These are phyloP conservation scores for Carpinus viminea DNA, from an alignment of 306 rosid genomes.

Conservation along the genomic window DNA sequence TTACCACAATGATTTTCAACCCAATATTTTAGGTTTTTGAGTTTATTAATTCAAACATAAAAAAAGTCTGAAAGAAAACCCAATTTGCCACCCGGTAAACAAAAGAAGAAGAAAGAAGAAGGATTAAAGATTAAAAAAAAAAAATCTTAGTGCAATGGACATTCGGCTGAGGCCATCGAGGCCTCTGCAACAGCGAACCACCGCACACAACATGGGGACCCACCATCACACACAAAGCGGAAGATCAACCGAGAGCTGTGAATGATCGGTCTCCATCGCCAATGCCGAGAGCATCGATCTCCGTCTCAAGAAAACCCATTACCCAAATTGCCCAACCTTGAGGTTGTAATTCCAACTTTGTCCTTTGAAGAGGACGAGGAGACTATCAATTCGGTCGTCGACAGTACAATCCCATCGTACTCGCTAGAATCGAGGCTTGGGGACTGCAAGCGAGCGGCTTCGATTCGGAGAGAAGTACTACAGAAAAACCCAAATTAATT, in stretches of 20 bases:
- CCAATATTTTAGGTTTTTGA: too few relatives aligned
- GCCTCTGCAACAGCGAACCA: background rate
- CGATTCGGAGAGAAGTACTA: conserved; percentile 73
- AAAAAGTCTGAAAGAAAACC: too few relatives aligned
- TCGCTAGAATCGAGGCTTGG: conserved; percentile 70
- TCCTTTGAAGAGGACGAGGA: conserved; percentile 46
- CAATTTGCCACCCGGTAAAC: background rate
- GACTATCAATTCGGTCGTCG: conserved; percentile 49
- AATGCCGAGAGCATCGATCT: conserved; percentile 54
- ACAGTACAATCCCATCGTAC: conserved; percentile 60
- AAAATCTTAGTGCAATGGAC: conserved; percentile 13
- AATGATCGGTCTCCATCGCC: conserved; percentile 10
- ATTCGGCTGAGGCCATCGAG: conserved; percentile 7
- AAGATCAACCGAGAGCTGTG: background rate
- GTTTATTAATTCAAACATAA: too few relatives aligned
- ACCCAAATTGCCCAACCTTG: conserved; percentile 3
- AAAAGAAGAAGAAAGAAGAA: background rate
- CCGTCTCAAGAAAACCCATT: conserved; percentile 47
- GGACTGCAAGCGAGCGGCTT: conserved; percentile 67
- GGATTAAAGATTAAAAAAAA: background rate
- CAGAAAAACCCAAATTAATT: too few relatives aligned
- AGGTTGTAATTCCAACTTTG: conserved; percentile 23
- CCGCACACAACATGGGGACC: background rate
- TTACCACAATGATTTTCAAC: too few relatives aligned
- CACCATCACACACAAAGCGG: background rate